phyloP scores from a whole-genome alignment of 2,329 filamentous ascomycete genomes.

The Cladobotryum mycophilum region DNA sequence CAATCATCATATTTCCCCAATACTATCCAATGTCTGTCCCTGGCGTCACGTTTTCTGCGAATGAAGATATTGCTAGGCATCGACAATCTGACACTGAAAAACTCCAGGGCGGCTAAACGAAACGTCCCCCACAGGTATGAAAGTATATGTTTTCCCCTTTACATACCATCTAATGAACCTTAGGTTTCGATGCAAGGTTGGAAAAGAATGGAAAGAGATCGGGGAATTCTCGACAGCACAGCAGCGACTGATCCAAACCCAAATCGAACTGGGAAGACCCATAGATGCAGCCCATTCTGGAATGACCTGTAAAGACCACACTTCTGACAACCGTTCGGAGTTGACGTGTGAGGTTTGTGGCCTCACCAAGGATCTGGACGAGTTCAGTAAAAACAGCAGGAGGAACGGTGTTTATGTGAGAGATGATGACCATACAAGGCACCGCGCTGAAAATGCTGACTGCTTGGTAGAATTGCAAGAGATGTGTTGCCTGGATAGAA shows the following conservation, averaged over 20 bases:
- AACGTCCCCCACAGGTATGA: too few relatives aligned
- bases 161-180: background rate
- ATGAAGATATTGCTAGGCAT: too few relatives aligned
- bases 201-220: slow-evolving; percentile 30
- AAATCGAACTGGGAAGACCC: slow-evolving; percentile 7
- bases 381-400: slow-evolving; percentile 26
- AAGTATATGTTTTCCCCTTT: too few relatives aligned
- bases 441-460: slow-evolving; percentile 6
- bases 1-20: too few relatives aligned
- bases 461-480: slow-evolving; percentile 24
- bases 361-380: slow-evolving; percentile 19
- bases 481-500: slow-evolving; percentile 31
- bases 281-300: slow-evolving; percentile 27
- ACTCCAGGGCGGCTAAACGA: too few relatives aligned
- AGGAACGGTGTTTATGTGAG: slow-evolving; percentile 25
- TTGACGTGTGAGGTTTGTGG: slow-evolving; percentile 27
- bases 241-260: slow-evolving; percentile 20
- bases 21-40: too few relatives aligned
- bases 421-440: background rate
- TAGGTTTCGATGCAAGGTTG: slow-evolving; percentile 30
- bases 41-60: too few relatives aligned
- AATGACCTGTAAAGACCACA: slow-evolving; percentile 33
- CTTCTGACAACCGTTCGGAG: slow-evolving; percentile 19
- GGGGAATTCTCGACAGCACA: slow-evolving; percentile 28
- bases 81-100: too few relatives aligned